phyloP scores from a whole-genome alignment of 1,139 yeast species.

The Meyerozyma sp. region DNA sequence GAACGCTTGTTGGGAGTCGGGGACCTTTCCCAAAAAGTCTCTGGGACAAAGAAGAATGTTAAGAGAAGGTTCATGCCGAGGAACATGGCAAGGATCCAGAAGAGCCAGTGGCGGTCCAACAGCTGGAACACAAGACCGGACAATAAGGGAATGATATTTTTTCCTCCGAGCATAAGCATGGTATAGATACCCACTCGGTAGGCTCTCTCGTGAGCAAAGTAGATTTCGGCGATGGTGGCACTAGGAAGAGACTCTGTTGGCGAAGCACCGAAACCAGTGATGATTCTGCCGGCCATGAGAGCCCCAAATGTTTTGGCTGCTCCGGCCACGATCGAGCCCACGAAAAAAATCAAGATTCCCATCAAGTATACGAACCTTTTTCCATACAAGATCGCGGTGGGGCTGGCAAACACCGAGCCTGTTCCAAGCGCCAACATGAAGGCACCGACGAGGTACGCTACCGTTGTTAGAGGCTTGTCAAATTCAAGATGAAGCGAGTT shows the following conservation, averaged over 20 bases:
- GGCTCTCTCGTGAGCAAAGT: constrained; percentile 62
- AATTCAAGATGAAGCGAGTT: constrained; percentile 38
- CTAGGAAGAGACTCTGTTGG: constrained; percentile 61
- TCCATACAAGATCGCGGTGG: constrained; percentile 57
- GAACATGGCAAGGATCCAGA: constrained; percentile 54
- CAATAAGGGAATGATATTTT: constrained; percentile 53
- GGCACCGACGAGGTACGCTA: constrained; percentile 55
- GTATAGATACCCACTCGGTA: constrained; percentile 61
- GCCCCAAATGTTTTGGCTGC: constrained; percentile 43
- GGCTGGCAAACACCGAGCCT: constrained; percentile 56
- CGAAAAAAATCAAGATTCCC: constrained; percentile 46
- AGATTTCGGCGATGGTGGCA: constrained; percentile 56
- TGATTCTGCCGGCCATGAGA: constrained; percentile 52
- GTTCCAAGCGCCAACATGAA: constrained; percentile 56
- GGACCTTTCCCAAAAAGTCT: constrained; percentile 59
- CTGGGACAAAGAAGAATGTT: constrained; percentile 55
- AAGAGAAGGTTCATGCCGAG: constrained; percentile 42
- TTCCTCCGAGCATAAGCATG: constrained; percentile 56
- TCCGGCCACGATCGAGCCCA: constrained; percentile 54
- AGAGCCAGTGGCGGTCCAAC: constrained; percentile 55
- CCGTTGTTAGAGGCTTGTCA: constrained; percentile 31
- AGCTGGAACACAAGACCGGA: constrained; percentile 49
- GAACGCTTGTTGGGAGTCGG: constrained; percentile 49
- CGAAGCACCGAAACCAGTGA: constrained; percentile 56
- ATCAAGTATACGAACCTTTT: constrained; percentile 50